Base-by-base conservation (phyloP, 2,329 filamentous ascomycete species). In the Alternaria viburni region DNA sequence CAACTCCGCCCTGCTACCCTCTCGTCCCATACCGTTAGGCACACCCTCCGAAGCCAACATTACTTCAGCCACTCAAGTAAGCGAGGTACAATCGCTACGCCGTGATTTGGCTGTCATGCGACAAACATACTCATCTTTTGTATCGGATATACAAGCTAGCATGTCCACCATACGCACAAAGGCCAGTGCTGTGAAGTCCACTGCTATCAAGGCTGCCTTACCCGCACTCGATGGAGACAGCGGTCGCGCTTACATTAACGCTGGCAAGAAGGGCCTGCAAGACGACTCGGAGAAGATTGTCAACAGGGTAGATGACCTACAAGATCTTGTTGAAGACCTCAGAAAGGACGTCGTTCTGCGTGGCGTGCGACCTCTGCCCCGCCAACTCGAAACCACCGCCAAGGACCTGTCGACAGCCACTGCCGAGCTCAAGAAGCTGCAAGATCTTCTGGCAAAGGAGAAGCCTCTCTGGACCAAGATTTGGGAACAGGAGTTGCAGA, bases 401-500 rank as follows among this genome's bases (percentile, higher is more conserved):
- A 96, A 96, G 81, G 95, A 98, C 72, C 93, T 99, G 66, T 89
- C 90, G 52, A 82, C 86, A 59, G 89, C 96, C 30, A 91, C 90
- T 52, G 90, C 93, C 75, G 94, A 97, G 75, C 88, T 99, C 66
- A 96, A 93, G 86, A 94, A 92, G 82, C 91, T 99, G 87, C 92
- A 97, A 77, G 94, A 97, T 15, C 97, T 92, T 83, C 88, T 99
- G 82, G 90, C 90, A 72, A 88, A 89, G 50, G 96, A 99, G 86
- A 97, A 97, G 80, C 96, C 96, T 0, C 86, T 97, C 61, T 99
- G 96, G 95, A 97, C 93, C 58, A 97, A 97, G 87, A 97, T 98
- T 68, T 99, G 96, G 96, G 95, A 98, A 86, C 94, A 96, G 81
- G 94, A 98, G 80, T 85, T 99, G 49, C 93, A 98, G 80, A 90